Percentiles rank a stretch among this genome's conserved stretches.
These are phyloP conservation scores for Conticribra weissflogii DNA, from an alignment of 108 stramenopile genomes.

Conservation along the genomic window DNA sequence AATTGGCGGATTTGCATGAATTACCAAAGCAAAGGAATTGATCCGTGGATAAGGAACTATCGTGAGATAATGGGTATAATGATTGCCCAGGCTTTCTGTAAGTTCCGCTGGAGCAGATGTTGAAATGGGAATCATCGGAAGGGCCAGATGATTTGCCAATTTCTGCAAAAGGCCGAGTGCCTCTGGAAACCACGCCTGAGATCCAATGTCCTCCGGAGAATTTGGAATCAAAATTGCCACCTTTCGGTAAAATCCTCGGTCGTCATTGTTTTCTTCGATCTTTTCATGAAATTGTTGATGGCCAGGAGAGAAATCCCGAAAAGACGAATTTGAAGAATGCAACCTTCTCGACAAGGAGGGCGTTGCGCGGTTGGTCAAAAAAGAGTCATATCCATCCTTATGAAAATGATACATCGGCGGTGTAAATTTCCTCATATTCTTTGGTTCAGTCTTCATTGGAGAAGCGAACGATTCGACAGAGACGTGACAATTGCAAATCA, in stretches of 20 bases:
- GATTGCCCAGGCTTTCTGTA: not conserved
- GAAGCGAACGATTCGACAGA: no score
- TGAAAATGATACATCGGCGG: no score
- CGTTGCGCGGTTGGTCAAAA: no score
- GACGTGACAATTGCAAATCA: no score
- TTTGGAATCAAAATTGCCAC: not conserved
- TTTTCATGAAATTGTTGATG: no score
- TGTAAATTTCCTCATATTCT: no score
- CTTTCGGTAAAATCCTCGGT: not conserved
- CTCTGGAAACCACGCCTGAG: not conserved
- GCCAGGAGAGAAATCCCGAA: no score
- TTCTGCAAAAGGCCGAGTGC: not conserved
- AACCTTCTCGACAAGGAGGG: no score
- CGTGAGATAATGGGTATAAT: conserved; percentile 25
- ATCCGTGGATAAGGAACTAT: conserved; percentile 28
- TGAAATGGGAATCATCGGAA: not conserved
- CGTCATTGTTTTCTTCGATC: no score
- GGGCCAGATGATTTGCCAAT: not conserved
- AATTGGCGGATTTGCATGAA: conserved; percentile 16
- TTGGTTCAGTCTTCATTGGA: no score
- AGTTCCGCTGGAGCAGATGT: not conserved
- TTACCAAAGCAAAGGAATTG: conserved; percentile 26
- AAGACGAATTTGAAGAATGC: no score
- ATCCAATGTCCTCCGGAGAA: not conserved
- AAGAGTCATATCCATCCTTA: no score